Conservation (phyloP, 345 rosid species). For the Trapa bicornis region DNA sequence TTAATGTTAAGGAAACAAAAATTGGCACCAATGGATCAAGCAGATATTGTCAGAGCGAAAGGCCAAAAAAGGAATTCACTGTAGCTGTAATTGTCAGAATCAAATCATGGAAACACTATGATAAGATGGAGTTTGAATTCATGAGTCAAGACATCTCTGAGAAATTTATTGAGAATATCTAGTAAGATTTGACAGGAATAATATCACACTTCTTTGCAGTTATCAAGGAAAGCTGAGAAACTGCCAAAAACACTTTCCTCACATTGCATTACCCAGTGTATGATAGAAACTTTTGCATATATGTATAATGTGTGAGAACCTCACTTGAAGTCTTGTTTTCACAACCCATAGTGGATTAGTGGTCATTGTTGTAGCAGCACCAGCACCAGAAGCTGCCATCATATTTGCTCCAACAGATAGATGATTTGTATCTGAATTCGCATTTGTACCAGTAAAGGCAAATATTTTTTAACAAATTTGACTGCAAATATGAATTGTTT, state of each 20-base stretch:
- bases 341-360: constrained; percentile 96
- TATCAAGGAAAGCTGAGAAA: no score
- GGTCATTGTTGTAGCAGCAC: constrained; percentile 62
- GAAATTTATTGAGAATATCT: no score
- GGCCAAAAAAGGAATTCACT: background rate
- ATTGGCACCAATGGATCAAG: background rate
- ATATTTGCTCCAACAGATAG: constrained; percentile 62
- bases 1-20: background rate
- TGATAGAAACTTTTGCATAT: background rate
- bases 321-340: constrained; percentile 77
- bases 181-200: no score
- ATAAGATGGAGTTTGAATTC: background rate
- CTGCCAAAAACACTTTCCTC: background rate
- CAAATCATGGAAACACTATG: background rate
- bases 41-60: background rate
- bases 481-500: background rate
- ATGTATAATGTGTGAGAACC: background rate
- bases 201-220: no score
- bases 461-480: background rate
- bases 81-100: background rate
- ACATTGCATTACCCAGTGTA: background rate
- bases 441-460: background rate
- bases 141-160: background rate
- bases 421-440: constrained; percentile 30
- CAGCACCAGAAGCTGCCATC: constrained; percentile 84